A percentile compares a stretch with the other conserved stretches of the same genome.
These are phyloP conservation scores for Fonsecaea pedrosoi DNA, from an alignment of 2,329 filamentous ascomycete species.

Conservation along the genomic window DNA sequence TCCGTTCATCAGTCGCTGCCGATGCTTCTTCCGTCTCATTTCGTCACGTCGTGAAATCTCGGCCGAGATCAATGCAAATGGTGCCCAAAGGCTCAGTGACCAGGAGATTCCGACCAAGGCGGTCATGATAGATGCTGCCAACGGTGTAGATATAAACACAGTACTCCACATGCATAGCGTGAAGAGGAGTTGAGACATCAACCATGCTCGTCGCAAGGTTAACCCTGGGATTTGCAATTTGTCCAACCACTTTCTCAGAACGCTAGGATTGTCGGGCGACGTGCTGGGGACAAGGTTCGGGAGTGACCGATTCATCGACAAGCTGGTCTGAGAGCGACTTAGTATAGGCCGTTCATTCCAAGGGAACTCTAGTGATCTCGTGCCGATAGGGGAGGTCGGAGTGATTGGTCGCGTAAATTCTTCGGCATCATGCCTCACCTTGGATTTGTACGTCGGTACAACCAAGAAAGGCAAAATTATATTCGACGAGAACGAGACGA, in stretches of 20 bases:
- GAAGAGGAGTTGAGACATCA: conserved; percentile 84
- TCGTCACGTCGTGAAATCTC: conserved; percentile 86
- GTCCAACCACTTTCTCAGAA: conserved; percentile 51
- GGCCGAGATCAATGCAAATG: conserved; percentile 91
- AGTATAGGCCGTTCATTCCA: conserved; percentile 22
- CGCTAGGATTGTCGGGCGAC: not conserved
- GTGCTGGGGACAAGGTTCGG: conserved; percentile 15
- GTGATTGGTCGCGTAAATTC: conserved; percentile 22
- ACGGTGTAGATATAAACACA: conserved; percentile 74
- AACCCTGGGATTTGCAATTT: conserved; percentile 78
- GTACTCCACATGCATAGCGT: conserved; percentile 79
- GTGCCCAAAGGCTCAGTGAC: conserved; percentile 92
- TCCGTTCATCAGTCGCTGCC: conserved; percentile 42
- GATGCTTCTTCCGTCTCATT: conserved; percentile 57
- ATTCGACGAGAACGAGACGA: conserved; percentile 82
- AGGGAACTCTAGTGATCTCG: conserved; percentile 26
- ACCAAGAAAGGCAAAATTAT: conserved; percentile 86
- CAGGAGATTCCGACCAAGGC: conserved; percentile 86
- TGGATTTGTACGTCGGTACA: conserved; percentile 71
- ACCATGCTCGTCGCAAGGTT: conserved; percentile 87
- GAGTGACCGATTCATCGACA: conserved; percentile 15
- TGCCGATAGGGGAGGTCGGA: conserved; percentile 23
- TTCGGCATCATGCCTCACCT: conserved; percentile 11
- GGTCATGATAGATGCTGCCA: conserved; percentile 76
- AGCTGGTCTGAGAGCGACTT: conserved; percentile 34